phyloP scores from a whole-genome alignment of 2,329 filamentous ascomycete genomes.

The Paraphaeosphaeria minitans region DNA sequence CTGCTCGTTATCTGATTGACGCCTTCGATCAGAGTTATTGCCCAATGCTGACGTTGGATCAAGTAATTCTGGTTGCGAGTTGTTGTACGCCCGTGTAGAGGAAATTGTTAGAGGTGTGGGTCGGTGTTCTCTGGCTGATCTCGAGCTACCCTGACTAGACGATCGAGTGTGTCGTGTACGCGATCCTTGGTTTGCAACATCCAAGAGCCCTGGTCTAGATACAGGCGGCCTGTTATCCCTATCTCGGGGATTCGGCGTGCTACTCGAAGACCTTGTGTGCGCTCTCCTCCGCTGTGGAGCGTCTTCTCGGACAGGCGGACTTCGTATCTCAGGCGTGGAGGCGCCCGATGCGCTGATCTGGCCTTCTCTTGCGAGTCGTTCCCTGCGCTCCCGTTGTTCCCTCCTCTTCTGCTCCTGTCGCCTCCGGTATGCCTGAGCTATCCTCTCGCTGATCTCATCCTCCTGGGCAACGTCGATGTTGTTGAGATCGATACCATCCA shows the following conservation, averaged over 20 bases:
- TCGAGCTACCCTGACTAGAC: constrained; percentile 54
- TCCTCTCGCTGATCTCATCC: constrained; percentile 87
- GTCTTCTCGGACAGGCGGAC: constrained; percentile 35
- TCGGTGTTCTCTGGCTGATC: constrained; percentile 41
- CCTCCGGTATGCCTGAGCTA: constrained; percentile 84
- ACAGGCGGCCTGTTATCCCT: constrained; percentile 47
- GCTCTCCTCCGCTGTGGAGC: constrained; percentile 36
- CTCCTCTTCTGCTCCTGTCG: constrained; percentile 70
- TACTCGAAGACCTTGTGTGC: constrained; percentile 44
- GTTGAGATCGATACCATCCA: constrained; percentile 87
- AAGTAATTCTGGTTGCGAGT: constrained; percentile 69
- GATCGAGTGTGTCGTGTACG: constrained; percentile 49
- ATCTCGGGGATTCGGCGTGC: constrained; percentile 41
- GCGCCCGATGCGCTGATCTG: constrained; percentile 27
- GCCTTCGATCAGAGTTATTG: constrained; percentile 32
- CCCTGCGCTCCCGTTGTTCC: constrained; percentile 41
- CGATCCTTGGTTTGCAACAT: constrained; percentile 44
- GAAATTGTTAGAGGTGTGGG: constrained; percentile 29
- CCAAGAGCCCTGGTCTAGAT: constrained; percentile 54
- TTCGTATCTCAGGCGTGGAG: constrained; percentile 33
- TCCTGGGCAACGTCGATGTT: constrained; percentile 84
- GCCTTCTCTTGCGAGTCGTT: constrained; percentile 48
- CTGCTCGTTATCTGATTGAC: constrained; percentile 51
- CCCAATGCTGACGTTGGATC: constrained; percentile 39
- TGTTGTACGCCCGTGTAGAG: constrained; percentile 56